Base-by-base conservation (phyloP, 768 basidiomycete species). In the Amanita exitialis region DNA sequence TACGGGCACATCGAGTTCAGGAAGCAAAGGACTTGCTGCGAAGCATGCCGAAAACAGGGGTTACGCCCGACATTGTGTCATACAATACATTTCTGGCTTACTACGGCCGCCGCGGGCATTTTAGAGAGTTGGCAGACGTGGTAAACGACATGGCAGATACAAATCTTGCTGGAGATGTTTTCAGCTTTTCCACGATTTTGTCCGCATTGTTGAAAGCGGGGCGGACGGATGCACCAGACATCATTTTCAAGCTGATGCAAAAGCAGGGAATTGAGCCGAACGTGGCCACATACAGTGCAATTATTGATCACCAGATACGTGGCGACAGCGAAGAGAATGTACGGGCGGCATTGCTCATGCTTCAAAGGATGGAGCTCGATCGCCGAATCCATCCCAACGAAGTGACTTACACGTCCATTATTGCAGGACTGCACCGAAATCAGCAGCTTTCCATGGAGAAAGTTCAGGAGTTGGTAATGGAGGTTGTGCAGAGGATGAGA, bases 111-210 rank as follows among this genome's bases (percentile, higher is more conserved):
- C 76, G 70, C 44, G 72, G 74, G 25, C 79, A 93, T 62, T 74
- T 90, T 58, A 74, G 77, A 48, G 69, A 68, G 1, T 70, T 94
- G 53, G 78, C 80, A 2, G 56, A 64, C 15, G 63, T 81, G 20
- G 66, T 98, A 43, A 73, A 74, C 43, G 64, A 71, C 51, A 80
- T 95, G 70, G 64, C 70, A 21, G 61, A 69, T 12, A 71, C 66
- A 1, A 72, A 73, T 0, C 59, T 95, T 30, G 58, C 66, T 18
- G 87, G 90, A 6, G 90, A 97, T 62, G 78, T 87, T 9, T 80
- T 83, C 65, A 96, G 87, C 0, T 97, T 84, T 64, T 91, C 93
- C 3, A 91, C 83, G 10, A 74, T 97, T 28, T 79, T 97, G 15
- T 79, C 83, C 21, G 84, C 88, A 1, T 63, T 95, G 48, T 75